Base-by-base conservation (phyloP, 1,139 yeast species). In the Kodamaea suecica region DNA sequence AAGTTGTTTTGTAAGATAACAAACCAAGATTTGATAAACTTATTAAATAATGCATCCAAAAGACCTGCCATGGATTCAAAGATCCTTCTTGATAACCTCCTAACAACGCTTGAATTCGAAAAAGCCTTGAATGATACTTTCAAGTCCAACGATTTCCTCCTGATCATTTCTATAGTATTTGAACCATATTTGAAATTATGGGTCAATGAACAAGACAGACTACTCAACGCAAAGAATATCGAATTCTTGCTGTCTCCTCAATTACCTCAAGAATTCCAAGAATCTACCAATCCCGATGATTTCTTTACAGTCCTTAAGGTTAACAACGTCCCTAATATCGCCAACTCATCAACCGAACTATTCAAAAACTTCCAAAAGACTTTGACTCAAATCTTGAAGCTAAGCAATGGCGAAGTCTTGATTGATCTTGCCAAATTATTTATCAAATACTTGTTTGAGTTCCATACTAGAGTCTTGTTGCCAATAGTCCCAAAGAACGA, bases 101-200 rank as follows among this genome's bases (percentile, higher is more conserved):
- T 60, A 23, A 51, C 51, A 11, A 64, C 73, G 0, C 45, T 67
- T 9, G 95, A 88, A 31, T 92, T 92, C 59, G 98, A 92, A 52
- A 76, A 73, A 43, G 78, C 68, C 45, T 65, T 90, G 33, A 80
- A 80, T 44, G 76, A 74, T 15, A 70, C 73, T 36, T 84, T 83
- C 55, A 58, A 58, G 11, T 56, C 66, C 2, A 48, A 58, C 28
- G 61, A 55, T 8, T 69, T 74, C 46, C 69, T 71, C 28, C 73
- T 73, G 33, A 64, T 73, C 29, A 78, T 90, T 9, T 84, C 95
- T 17, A 66, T 68, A 17, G 84, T 83, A 13, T 90, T 88, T 56
- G 95, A 86, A 53, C 96, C 97, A 2, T 86, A 84, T 50, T 65
- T 92, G 37, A 74, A 75, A 28, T 61, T 86, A 7, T 94, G 97